Base-by-base conservation (phyloP, 371 early-diverging fungal genomes). In the Cokeromyces recurvatus region DNA sequence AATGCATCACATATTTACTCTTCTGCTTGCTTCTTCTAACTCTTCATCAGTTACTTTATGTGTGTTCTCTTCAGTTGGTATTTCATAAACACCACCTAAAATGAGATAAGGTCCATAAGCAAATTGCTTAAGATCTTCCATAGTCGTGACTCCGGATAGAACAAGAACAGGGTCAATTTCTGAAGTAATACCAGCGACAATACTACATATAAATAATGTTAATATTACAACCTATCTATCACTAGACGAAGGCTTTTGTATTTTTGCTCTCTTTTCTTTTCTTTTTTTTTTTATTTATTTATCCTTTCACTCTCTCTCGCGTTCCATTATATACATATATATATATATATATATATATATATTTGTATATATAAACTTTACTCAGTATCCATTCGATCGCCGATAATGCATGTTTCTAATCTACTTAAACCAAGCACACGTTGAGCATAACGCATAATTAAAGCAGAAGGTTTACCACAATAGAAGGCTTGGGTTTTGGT, bases 351-450 rank as follows among this genome's bases (percentile, higher is more conserved):
- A n/a, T n/a, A n/a, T n/a, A n/a, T n/a, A n/a, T n/a, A n/a, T n/a
- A n/a, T n/a, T n/a, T n/a, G n/a, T n/a, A n/a, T n/a, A n/a, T n/a
- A n/a, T n/a, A n/a, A n/a, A n/a, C n/a, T n/a, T 47, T 47, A 53
- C 54, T 84, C 85, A 21, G 81, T 82, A 53, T 84, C 81, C 80
- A 84, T 81, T 38, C 85, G 74, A 45, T 84, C 82, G 55, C 85
- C 85, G 53, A 85, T 74, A 34, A 85, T 81, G 59, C 82, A 81
- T 2, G 81, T 81, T 21, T 81, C 79, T 24, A 68, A 53, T 52
- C 79, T 75, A 46, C 49, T 54, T 31, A 74, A 53, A 14, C 79
- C 81, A 24, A 84, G 64, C 2, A 71, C 76, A 44, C 68, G 62
- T 50, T 75, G 75, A 17, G 81, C 84, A 56, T 74, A 82, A 46